A percentile compares a stretch with the other conserved stretches of the same genome.
These are phyloP conservation scores for Stemphylium lycopersici DNA, from an alignment of 2,329 filamentous ascomycete genomes.

Conservation along the genomic window DNA sequence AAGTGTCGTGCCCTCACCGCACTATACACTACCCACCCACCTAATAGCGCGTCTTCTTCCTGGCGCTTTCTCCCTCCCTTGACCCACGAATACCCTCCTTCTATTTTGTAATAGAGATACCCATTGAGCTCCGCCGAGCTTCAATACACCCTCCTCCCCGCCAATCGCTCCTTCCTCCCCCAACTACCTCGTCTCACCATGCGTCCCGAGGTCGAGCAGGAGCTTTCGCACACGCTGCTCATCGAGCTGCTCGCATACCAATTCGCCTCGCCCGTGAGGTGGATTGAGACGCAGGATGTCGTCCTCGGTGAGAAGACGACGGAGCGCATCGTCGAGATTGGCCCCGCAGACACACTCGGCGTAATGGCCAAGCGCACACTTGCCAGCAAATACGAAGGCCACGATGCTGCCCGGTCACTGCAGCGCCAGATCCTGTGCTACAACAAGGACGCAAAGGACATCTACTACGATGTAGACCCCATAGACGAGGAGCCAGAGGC, in stretches of 20 bases:
- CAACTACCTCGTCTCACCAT: slow-evolving; percentile 63
- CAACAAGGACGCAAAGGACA: slow-evolving; percentile 99
- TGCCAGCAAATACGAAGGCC: slow-evolving; percentile 96
- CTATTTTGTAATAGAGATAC: slow-evolving; percentile 32
- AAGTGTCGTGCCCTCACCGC: slow-evolving; percentile 15
- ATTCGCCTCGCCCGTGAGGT: slow-evolving; percentile 97
- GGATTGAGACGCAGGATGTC: slow-evolving; percentile 99
- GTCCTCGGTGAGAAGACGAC: slow-evolving; percentile 95
- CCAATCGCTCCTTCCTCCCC: slow-evolving; percentile 9
- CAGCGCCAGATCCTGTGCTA: slow-evolving; percentile 98
- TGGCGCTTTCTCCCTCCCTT: slow-evolving; percentile 23
- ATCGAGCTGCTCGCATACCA: slow-evolving; percentile 99
- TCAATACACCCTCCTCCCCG: slow-evolving; percentile 17
- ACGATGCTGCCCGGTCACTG: slow-evolving; percentile 94
- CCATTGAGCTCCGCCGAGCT: slow-evolving; percentile 35
- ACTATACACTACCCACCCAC: slow-evolving; percentile 13
- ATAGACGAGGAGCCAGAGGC: slow-evolving; percentile 76
- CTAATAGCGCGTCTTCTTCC: slow-evolving; percentile 22
- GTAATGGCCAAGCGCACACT: slow-evolving; percentile 97
- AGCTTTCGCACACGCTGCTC: slow-evolving; percentile 96
- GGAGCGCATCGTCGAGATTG: slow-evolving; percentile 96
- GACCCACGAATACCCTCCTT: slow-evolving; percentile 26
- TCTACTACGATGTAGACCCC: slow-evolving; percentile 98
- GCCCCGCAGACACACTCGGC: slow-evolving; percentile 93
- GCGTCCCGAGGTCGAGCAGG: slow-evolving; percentile 99